A percentile compares a stretch with the other conserved stretches of the same genome.
Evolutionary conservation across 2,329 filamentous ascomycete genomes (phyloP).

Genomic region (Diaporthe destruens): DNA sequence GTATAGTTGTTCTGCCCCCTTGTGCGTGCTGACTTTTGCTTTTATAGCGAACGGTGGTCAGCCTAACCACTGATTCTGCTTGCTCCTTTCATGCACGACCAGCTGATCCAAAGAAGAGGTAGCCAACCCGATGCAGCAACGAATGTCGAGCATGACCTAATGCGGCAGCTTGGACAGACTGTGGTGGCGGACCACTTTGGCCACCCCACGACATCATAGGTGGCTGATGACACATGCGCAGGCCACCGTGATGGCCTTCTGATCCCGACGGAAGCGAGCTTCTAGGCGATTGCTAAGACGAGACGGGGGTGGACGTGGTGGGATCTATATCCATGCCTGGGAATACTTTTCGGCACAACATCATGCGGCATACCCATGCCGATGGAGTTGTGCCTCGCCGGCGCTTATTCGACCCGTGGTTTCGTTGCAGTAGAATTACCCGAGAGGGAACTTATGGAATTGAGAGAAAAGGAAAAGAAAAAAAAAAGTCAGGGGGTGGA

Average conservation of each 20-base stretch:
- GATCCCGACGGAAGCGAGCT: background rate
- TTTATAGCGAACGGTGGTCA: slow-evolving; percentile 48
- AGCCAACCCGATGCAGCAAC: slow-evolving; percentile 4
- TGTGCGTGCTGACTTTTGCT: slow-evolving; percentile 46
- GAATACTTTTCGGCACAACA: slow-evolving; percentile 11
- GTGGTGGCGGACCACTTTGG: background rate
- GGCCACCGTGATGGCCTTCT: background rate
- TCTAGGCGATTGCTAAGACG: background rate
- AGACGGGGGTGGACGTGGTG: too few species aligned
- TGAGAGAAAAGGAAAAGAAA: slow-evolving; percentile 16
- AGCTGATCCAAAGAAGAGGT: slow-evolving; percentile 29
- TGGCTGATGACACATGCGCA: background rate
- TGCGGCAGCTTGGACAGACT: slow-evolving; percentile 4
- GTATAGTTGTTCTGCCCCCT: slow-evolving; percentile 23
- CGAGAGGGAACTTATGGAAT: background rate
- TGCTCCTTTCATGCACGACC: slow-evolving; percentile 8
- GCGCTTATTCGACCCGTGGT: slow-evolving; percentile 8
- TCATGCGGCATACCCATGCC: background rate
- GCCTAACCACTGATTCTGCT: slow-evolving; percentile 40
- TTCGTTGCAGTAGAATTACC: slow-evolving; percentile 23
- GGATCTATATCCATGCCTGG: background rate
- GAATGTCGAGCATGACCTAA: slow-evolving; percentile 26
- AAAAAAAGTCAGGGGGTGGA: background rate
- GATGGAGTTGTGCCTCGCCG: slow-evolving; percentile 8
- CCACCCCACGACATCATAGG: background rate